A percentile compares a stretch with the other conserved stretches of the same genome.
phyloP scores from a whole-genome alignment of 495 filamentous ascomycete genomes.

The Penicillium maclennaniae region DNA sequence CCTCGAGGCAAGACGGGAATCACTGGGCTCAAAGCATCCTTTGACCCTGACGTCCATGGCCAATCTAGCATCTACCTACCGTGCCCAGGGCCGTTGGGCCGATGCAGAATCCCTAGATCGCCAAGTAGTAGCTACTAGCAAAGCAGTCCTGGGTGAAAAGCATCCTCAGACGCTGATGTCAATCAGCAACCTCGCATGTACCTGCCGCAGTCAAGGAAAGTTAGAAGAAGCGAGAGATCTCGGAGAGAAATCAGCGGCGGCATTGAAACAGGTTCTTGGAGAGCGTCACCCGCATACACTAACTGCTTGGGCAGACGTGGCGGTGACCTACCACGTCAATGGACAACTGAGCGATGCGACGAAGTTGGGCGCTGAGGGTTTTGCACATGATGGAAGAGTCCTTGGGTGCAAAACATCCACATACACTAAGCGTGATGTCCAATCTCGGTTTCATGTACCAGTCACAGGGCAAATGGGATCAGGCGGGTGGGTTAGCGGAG shows the following conservation, averaged over 20 bases:
- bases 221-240: slow-evolving; percentile 31
- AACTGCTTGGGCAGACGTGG: slow-evolving; percentile 21
- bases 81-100: slow-evolving; percentile 13
- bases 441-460: slow-evolving; percentile 23
- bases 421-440: slow-evolving; percentile 16
- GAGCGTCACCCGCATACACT: slow-evolving; percentile 38
- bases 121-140: slow-evolving; percentile 22
- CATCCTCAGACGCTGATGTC: slow-evolving; percentile 32
- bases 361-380: slow-evolving; percentile 13
- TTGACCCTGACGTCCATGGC: slow-evolving; percentile 22
- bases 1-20: slow-evolving; percentile 13
- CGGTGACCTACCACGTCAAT: slow-evolving; percentile 20
- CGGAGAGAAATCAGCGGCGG: slow-evolving; percentile 17
- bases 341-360: slow-evolving; percentile 24
- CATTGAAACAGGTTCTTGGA: slow-evolving; percentile 24
- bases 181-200: slow-evolving; percentile 28
- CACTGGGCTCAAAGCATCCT: slow-evolving; percentile 19
- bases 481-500: slow-evolving; percentile 21
- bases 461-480: slow-evolving; percentile 21
- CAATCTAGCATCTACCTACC: slow-evolving; percentile 23
- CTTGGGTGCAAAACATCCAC: slow-evolving; percentile 34
- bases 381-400: slow-evolving; percentile 16
- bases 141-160: slow-evolving; percentile 22
- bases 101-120: slow-evolving; percentile 23
- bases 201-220: slow-evolving; percentile 26